Percentiles rank a stretch among this genome's conserved stretches.
These are phyloP conservation scores for Coemansia sp. DNA, from an alignment of 192 early-diverging fungal genomes.

Conservation along the genomic window DNA sequence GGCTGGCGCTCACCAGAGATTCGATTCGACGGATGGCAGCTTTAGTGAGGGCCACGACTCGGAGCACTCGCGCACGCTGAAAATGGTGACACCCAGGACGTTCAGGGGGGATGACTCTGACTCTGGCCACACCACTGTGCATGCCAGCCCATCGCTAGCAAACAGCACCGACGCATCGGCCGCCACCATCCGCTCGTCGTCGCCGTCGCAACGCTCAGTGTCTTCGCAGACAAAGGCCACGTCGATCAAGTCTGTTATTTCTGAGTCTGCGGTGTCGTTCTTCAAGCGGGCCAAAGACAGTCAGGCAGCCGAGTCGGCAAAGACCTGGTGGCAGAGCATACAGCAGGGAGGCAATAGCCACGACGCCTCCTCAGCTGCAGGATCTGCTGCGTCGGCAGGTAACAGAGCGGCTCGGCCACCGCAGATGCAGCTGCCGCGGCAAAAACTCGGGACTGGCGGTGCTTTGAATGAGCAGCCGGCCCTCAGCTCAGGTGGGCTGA, in stretches of 20 bases:
- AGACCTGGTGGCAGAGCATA: constrained; percentile 47
- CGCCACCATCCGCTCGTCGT: constrained; percentile 1
- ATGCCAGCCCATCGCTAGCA: constrained; percentile 3
- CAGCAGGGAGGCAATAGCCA: constrained; percentile 6
- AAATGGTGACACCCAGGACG: too few species aligned
- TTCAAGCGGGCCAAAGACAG: constrained; percentile 45
- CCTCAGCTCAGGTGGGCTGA: background rate
- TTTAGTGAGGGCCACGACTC: too few species aligned
- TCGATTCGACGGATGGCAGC: background rate
- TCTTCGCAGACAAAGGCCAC: constrained; percentile 4
- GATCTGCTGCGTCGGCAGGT: background rate
- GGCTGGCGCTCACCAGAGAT: background rate
- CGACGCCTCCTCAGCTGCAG: background rate
- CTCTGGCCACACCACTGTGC: too few species aligned
- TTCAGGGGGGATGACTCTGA: too few species aligned
- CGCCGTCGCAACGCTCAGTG: constrained; percentile 1
- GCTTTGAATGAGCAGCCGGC: background rate
- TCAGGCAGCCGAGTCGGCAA: constrained; percentile 47
- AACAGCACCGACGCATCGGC: background rate
- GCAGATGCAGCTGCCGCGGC: background rate
- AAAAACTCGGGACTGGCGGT: background rate
- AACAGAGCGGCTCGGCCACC: background rate
- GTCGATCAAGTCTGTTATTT: constrained; percentile 27
- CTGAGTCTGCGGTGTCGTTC: constrained; percentile 24
- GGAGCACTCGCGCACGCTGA: too few species aligned